Conservation (phyloP, 1,139 yeast genomes). For the Debaryomyces robertsiae region DNA sequence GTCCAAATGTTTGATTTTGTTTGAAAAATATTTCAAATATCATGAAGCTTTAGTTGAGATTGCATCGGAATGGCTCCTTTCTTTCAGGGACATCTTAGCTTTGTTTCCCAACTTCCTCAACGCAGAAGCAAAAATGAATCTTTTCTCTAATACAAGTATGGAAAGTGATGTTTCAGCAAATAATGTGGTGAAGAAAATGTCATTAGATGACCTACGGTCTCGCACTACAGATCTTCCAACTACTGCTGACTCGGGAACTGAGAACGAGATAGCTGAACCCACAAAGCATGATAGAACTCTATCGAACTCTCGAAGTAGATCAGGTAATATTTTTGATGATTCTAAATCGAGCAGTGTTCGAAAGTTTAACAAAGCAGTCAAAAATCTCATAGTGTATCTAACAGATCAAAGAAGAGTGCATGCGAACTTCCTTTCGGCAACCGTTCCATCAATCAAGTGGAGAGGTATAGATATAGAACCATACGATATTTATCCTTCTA, state of each 20-base stretch:
- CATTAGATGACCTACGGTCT: conserved; percentile 30
- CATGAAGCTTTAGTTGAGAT: conserved; percentile 47
- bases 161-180: conserved; percentile 18
- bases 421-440: conserved; percentile 37
- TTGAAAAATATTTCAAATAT: conserved; percentile 38
- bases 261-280: conserved; percentile 19
- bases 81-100: conserved; percentile 36
- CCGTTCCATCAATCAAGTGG: conserved; percentile 39
- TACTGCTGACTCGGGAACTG: conserved; percentile 35
- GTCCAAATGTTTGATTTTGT: conserved; percentile 34
- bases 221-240: conserved; percentile 15
- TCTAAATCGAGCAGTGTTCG: conserved; percentile 27
- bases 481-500: conserved; percentile 38
- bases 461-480: conserved; percentile 46
- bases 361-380: conserved; percentile 47
- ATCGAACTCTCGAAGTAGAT: conserved; percentile 14
- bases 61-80: conserved; percentile 46
- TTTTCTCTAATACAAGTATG: conserved; percentile 8
- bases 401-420: conserved; percentile 58
- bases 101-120: conserved; percentile 46
- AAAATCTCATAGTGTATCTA: conserved; percentile 55
- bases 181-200: conserved; percentile 32
- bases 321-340: conserved; percentile 5
- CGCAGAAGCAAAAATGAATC: conserved; percentile 21
- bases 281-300: conserved; percentile 10